Evolutionary conservation across 2,329 filamentous ascomycete species (phyloP).

Genomic region (Xylaria sp.): DNA sequence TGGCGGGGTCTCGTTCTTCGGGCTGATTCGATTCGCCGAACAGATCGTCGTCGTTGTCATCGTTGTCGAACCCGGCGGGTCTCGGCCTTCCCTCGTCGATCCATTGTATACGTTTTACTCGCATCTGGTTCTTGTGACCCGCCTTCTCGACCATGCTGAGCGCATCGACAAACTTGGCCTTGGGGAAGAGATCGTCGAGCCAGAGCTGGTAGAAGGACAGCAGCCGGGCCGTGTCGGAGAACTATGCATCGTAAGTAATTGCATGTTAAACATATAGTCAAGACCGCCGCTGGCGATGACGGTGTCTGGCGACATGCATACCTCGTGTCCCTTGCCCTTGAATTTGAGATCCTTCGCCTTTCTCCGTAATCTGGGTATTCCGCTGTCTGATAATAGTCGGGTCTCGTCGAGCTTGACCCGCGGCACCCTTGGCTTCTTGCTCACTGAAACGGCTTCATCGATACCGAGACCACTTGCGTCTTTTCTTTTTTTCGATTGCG

Average conservation of each 20-base stretch:
- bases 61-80: conserved; percentile 46
- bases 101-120: conserved; percentile 81
- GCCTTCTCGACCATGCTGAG: conserved; percentile 91
- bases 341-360: conserved; percentile 79
- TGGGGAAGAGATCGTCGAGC: conserved; percentile 95
- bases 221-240: conserved; percentile 82
- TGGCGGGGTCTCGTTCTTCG: conserved; percentile 46
- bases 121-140: conserved; percentile 84
- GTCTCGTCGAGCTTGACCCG: conserved; percentile 88
- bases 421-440: conserved; percentile 77
- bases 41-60: conserved; percentile 44
- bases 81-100: conserved; percentile 79
- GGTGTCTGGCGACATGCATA: conserved; percentile 49
- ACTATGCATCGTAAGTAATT: conserved; percentile 61
- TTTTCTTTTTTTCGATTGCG: conserved; percentile 60
- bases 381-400: conserved; percentile 83
- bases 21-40: conserved; percentile 44
- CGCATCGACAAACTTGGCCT: conserved; percentile 92
- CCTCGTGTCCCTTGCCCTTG: conserved; percentile 95
- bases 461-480: conserved; percentile 73
- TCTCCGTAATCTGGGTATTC: conserved; percentile 83
- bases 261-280: not conserved
- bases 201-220: conserved; percentile 94
- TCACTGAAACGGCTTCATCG: conserved; percentile 86
- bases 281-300: not conserved